phyloP scores from a whole-genome alignment of 2,329 filamentous ascomycete genomes.

The Colletotrichum sp. region DNA sequence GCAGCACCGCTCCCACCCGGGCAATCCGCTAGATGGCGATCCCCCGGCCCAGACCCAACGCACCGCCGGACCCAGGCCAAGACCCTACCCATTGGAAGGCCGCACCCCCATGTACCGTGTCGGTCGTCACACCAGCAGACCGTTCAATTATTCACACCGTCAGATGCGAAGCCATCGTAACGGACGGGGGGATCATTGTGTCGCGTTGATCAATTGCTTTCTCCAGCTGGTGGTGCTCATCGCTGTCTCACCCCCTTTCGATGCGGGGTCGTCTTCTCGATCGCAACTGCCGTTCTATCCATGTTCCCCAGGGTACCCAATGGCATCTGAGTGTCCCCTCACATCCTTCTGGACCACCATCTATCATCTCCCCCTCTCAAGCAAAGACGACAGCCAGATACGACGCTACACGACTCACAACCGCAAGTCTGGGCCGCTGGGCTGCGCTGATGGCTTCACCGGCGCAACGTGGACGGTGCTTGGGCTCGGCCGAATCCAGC shows the following conservation, averaged over 20 bases:
- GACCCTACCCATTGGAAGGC: neutral
- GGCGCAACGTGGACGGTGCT: neutral
- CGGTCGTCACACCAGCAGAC: neutral
- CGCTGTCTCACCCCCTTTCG: neutral
- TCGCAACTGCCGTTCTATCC: neutral
- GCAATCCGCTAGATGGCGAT: conserved; percentile 2
- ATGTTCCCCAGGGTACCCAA: neutral
- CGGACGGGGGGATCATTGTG: neutral
- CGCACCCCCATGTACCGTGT: neutral
- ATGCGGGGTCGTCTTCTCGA: conserved; percentile 4
- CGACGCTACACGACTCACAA: neutral
- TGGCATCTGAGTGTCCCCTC: neutral
- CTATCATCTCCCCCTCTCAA: neutral
- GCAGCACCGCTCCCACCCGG: neutral
- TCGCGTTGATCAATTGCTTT: neutral
- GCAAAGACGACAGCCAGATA: neutral
- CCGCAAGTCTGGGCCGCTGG: neutral
- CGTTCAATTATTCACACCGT: neutral
- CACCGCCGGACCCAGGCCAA: neutral
- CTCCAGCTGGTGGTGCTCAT: neutral
- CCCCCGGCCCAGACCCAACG: conserved; percentile 2
- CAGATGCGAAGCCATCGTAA: neutral
- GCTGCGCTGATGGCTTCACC: neutral
- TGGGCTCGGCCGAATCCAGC: neutral
- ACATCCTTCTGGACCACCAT: neutral